phyloP scores from a whole-genome alignment of 2,329 filamentous ascomycete genomes.

The Juglanconis juglandina region DNA sequence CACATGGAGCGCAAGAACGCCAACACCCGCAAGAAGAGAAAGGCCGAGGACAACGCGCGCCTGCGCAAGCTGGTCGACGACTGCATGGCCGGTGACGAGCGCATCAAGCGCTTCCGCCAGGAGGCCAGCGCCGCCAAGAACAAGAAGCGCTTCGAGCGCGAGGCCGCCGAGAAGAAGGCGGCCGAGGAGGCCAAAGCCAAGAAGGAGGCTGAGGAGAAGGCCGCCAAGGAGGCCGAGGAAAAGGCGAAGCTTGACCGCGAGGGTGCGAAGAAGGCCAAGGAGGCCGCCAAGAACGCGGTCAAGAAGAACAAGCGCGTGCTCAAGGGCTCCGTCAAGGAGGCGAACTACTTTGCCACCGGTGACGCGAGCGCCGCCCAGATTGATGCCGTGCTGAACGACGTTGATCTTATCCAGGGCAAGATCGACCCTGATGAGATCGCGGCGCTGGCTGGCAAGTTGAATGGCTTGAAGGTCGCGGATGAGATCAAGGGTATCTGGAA shows the following conservation, averaged over 20 bases:
- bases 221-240: slow-evolving; percentile 79
- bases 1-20: slow-evolving; percentile 98
- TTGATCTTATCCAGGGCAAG: slow-evolving; percentile 83
- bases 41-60: slow-evolving; percentile 93
- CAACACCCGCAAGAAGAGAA: slow-evolving; percentile 98
- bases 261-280: slow-evolving; percentile 90
- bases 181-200: slow-evolving; percentile 80
- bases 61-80: slow-evolving; percentile 89
- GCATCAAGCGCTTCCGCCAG: slow-evolving; percentile 96
- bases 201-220: slow-evolving; percentile 79
- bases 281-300: slow-evolving; percentile 95
- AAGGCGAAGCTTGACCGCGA: slow-evolving; percentile 81
- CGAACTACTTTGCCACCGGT: slow-evolving; percentile 84
- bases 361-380: slow-evolving; percentile 74
- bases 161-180: slow-evolving; percentile 84
- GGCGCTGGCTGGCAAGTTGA: slow-evolving; percentile 74
- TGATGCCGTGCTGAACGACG: slow-evolving; percentile 77
- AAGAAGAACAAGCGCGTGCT: slow-evolving; percentile 99
- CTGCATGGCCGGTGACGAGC: slow-evolving; percentile 78
- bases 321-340: slow-evolving; percentile 90
- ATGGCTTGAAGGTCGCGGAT: slow-evolving; percentile 70
- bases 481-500: slow-evolving; percentile 84
- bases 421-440: slow-evolving; percentile 90
- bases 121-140: slow-evolving; percentile 91
- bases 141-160: slow-evolving; percentile 86